Evolutionary conservation across 2,329 filamentous ascomycete species (phyloP).

Genomic region (Zasmidium cellare): DNA sequence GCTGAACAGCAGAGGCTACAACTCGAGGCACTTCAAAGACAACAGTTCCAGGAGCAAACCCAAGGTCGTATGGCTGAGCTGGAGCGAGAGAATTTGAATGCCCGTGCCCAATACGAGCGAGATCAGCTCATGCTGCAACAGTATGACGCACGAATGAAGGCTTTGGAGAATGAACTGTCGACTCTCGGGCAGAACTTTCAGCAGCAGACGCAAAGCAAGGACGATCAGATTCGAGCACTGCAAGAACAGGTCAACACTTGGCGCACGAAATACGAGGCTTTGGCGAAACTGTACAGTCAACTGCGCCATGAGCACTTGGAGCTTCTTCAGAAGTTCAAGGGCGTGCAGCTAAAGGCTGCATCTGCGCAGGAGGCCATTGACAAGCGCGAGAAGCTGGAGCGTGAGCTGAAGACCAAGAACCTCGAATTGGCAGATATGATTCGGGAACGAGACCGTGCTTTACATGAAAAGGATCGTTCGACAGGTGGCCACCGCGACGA

Average conservation of each 20-base stretch:
- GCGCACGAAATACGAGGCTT: slow-evolving; percentile 92
- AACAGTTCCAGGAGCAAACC: slow-evolving; percentile 91
- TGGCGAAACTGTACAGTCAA: slow-evolving; percentile 97
- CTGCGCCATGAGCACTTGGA: slow-evolving; percentile 93
- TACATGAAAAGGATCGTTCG: slow-evolving; percentile 90
- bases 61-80: slow-evolving; percentile 94
- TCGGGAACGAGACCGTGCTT: slow-evolving; percentile 85
- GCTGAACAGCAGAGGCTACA: slow-evolving; percentile 87
- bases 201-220: slow-evolving; percentile 83
- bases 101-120: slow-evolving; percentile 91
- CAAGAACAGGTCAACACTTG: slow-evolving; percentile 98
- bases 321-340: slow-evolving; percentile 92
- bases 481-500: slow-evolving; percentile 88
- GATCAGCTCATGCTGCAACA: slow-evolving; percentile 97
- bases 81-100: slow-evolving; percentile 91
- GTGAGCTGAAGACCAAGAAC: slow-evolving; percentile 99
- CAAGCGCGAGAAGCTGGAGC: slow-evolving; percentile 87
- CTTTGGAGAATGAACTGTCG: slow-evolving; percentile 80
- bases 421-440: slow-evolving; percentile 99
- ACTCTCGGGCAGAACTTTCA: slow-evolving; percentile 81
- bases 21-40: slow-evolving; percentile 82
- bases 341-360: slow-evolving; percentile 91
- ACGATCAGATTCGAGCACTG: slow-evolving; percentile 88
- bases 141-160: slow-evolving; percentile 90
- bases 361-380: slow-evolving; percentile 98